Evolutionary conservation across 192 early-diverging fungal genomes (phyloP).

Genomic region (Jimgerdemannia flammicorona): DNA sequence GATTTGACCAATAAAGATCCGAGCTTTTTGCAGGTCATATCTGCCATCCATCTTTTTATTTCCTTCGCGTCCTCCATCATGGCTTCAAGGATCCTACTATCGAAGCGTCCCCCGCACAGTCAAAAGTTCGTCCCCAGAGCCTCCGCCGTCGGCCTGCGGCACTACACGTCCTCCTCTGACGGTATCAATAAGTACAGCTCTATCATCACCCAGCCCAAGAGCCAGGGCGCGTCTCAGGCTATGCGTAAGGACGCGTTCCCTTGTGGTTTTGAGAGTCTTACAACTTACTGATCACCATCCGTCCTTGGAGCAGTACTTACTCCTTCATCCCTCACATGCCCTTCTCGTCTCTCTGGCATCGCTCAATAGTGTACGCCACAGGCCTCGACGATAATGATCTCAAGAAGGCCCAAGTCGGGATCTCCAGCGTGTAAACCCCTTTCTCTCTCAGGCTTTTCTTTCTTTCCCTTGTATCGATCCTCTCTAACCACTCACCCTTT

Average conservation of each 20-base stretch:
- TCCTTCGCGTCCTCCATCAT: neutral
- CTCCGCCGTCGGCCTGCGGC: constrained; percentile 14
- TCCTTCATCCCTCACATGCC: neutral
- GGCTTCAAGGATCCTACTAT: neutral
- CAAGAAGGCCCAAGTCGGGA: constrained; percentile 91
- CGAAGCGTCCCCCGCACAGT: neutral
- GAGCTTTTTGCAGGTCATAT: too few relatives aligned
- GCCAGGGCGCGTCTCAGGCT: constrained; percentile 95
- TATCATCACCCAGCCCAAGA: constrained; percentile 90
- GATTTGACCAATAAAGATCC: neutral
- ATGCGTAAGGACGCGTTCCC: constrained; percentile 82
- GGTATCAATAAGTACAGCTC: constrained; percentile 81
- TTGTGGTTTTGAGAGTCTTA: neutral
- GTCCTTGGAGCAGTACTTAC: neutral
- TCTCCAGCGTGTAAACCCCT: constrained; percentile 79
- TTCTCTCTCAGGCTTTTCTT: neutral
- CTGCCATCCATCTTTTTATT: neutral
- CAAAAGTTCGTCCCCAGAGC: constrained; percentile 9
- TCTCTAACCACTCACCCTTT: constrained; percentile 3
- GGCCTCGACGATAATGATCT: constrained; percentile 83
- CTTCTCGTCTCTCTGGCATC: neutral
- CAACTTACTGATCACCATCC: neutral
- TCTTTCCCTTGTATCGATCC: neutral
- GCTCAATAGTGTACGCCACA: constrained; percentile 82
- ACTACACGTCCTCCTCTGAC: constrained; percentile 23